Evolutionary conservation across 805 yeast genomes (phyloP), one percentile per base, ranked within the genome.

Genomic region (Starmerella potacharoeniae): DNA sequence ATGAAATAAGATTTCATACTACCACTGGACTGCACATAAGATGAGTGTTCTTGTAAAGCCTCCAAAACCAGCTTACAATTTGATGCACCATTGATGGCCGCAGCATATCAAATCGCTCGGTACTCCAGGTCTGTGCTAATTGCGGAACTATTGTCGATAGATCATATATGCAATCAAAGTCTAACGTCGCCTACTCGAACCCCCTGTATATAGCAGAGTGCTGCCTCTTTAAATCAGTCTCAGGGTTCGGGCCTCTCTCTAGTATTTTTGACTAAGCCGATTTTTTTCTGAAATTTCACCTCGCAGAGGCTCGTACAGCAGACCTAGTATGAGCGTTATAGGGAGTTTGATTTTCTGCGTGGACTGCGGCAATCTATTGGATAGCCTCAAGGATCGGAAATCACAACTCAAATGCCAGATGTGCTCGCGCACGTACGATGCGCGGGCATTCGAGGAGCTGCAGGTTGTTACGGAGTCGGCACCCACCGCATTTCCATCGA

Each of bases 321-420:
- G 43, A 40, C 43, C 29, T 8, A 40, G n/a, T 44, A 91, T 93
- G 98, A 87, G 96, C 55, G 95, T 82, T 16, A 96, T 93, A 43
- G 99, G 98, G 14, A 86, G 96, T 49, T 79, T 93, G 65, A 91
- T 93, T 56, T 93, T 93, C 71, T 93, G 99, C 69, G 77, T 83
- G 10, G 86, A 82, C 62, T 93, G 99, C 71, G 99, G 99, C 63
- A 87, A 85, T 65, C 75, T 93, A 54, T 74, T 93, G 57, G 95
- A 87, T 67, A 76, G 88, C 9, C 79, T 79, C 34, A 71, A 81
- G 36, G 71, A 75, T 51, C 75, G 75, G 52, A 52, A 50, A 17
- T 31, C 54, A 5, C 53, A 54, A 40, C 36, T 60, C 35, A 49
- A 55, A 41, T 88, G 96, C 69, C 73, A 65, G 3, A 77, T 75